These are phyloP conservation scores for Niveomyces coronatus DNA, from an alignment of 2,329 filamentous ascomycete species.

Conservation along the genomic window DNA sequence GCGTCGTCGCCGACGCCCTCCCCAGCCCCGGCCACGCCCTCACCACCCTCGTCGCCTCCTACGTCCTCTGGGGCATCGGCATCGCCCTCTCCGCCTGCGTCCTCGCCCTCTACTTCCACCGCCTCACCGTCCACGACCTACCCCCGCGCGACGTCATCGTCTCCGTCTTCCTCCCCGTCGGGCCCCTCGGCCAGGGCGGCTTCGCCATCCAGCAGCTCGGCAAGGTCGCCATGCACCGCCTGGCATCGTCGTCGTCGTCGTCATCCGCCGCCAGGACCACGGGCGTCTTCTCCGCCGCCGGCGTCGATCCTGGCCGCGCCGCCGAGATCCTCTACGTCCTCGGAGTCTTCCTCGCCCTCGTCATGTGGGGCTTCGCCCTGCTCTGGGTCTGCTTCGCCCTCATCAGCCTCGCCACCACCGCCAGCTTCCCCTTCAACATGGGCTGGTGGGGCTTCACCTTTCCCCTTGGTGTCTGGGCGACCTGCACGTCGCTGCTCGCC, in stretches of 20 bases:
- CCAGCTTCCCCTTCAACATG: conserved; percentile 34
- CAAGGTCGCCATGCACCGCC: conserved; percentile 31
- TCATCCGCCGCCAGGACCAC: too few species aligned
- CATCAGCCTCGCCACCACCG: conserved; percentile 29
- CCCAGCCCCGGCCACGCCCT: conserved; percentile 43
- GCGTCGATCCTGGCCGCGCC: conserved; percentile 17
- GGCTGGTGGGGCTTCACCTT: conserved; percentile 40
- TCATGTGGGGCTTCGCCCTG: conserved; percentile 36
- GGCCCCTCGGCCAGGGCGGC: conserved; percentile 56
- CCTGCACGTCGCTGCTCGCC: conserved; percentile 29
- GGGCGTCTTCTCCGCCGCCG: conserved; percentile 34
- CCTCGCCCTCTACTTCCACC: conserved; percentile 59
- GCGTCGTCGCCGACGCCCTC: conserved; percentile 51
- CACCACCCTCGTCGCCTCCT: conserved; percentile 52
- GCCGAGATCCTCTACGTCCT: conserved; percentile 44
- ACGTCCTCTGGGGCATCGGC: conserved; percentile 59
- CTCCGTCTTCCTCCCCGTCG: conserved; percentile 56
- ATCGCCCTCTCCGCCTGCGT: conserved; percentile 48
- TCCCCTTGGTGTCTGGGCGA: conserved; percentile 34
- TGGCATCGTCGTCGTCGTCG: too few species aligned
- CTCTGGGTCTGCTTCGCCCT: conserved; percentile 34
- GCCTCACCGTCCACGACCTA: conserved; percentile 55
- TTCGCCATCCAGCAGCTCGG: conserved; percentile 46
- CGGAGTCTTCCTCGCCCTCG: conserved; percentile 35
- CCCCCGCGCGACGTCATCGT: conserved; percentile 58